A percentile compares a stretch with the other conserved stretches of the same genome.
Conservation (phyloP, 495 filamentous ascomycete genomes). For the Articulospora tetracladia region DNA sequence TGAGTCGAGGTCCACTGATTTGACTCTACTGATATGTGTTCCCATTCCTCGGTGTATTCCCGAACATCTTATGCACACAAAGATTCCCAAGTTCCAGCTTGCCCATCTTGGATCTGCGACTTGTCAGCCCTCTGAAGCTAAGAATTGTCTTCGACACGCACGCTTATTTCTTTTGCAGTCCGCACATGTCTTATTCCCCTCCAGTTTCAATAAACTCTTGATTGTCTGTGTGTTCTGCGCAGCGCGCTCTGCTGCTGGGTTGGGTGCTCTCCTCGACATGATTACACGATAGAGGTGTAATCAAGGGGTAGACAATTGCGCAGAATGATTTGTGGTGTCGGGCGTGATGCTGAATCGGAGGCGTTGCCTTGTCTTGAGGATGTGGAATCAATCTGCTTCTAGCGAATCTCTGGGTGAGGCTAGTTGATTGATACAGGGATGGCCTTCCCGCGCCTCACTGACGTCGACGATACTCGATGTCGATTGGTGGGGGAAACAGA, state of each 20-base stretch:
- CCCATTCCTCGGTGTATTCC: constrained; percentile 98
- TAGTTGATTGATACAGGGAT: neutral
- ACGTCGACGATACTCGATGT: constrained; percentile 7
- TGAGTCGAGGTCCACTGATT: constrained; percentile 93
- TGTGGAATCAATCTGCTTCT: neutral
- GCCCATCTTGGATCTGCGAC: constrained; percentile 90
- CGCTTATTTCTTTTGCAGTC: constrained; percentile 99
- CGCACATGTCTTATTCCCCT: constrained; percentile 91
- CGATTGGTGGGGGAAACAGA: neutral
- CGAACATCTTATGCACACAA: constrained; percentile 96
- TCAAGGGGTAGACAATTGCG: constrained; percentile 10
- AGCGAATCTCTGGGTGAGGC: neutral
- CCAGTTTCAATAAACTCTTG: constrained; percentile 88
- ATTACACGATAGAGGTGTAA: constrained; percentile 21
- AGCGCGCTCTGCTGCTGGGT: constrained; percentile 75
- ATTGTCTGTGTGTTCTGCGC: constrained; percentile 87
- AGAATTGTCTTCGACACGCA: constrained; percentile 39
- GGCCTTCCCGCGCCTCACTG: neutral
- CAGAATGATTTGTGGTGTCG: neutral
- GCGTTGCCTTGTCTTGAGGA: neutral
- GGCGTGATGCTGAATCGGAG: neutral
- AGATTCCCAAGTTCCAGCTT: constrained; percentile 94
- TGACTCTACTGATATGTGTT: constrained; percentile 96
- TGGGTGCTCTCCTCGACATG: constrained; percentile 87
- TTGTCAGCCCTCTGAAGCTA: neutral